phyloP scores from a whole-genome alignment of 768 basidiomycete genomes.

The Serpula lacrymans region DNA sequence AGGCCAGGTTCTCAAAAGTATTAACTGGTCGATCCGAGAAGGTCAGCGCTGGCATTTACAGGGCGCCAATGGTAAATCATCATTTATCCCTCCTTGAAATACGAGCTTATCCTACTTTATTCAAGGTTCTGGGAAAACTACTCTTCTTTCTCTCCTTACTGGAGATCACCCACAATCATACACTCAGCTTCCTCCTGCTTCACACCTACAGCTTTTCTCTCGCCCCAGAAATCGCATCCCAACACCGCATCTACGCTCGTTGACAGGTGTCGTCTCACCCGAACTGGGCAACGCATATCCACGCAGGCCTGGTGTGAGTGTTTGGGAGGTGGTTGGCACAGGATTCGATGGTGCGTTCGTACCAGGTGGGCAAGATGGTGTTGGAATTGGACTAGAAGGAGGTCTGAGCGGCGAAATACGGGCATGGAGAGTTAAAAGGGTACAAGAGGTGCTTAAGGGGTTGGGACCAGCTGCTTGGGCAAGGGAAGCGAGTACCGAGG shows the following conservation, averaged over 20 bases:
- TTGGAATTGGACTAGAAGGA: conserved; percentile 45
- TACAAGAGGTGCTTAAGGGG: conserved; percentile 57
- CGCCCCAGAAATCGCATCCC: conserved; percentile 62
- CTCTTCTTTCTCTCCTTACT: conserved; percentile 82
- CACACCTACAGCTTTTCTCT: conserved; percentile 55
- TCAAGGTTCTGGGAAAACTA: conserved; percentile 93
- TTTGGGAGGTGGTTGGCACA: conserved; percentile 79
- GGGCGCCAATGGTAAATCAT: conserved; percentile 75
- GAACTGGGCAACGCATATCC: conserved; percentile 94
- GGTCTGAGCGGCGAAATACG: conserved; percentile 30
- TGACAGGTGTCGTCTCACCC: conserved; percentile 81
- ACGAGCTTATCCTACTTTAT: neutral
- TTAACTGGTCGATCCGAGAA: conserved; percentile 78
- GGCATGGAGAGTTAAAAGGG: conserved; percentile 36
- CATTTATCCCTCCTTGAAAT: neutral
- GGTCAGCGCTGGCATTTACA: conserved; percentile 90
- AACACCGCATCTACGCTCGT: conserved; percentile 60
- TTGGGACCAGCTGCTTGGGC: conserved; percentile 62
- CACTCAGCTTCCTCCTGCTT: conserved; percentile 48
- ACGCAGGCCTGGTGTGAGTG: conserved; percentile 58
- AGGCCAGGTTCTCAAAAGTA: conserved; percentile 63
- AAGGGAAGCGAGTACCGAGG: neutral
- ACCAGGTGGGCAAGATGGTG: conserved; percentile 38
- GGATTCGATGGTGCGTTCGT: conserved; percentile 89
- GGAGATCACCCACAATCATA: conserved; percentile 97